These are phyloP conservation scores for Thraustotheca clavata DNA, from an alignment of 352 stramenopile species.

Conservation along the genomic window DNA sequence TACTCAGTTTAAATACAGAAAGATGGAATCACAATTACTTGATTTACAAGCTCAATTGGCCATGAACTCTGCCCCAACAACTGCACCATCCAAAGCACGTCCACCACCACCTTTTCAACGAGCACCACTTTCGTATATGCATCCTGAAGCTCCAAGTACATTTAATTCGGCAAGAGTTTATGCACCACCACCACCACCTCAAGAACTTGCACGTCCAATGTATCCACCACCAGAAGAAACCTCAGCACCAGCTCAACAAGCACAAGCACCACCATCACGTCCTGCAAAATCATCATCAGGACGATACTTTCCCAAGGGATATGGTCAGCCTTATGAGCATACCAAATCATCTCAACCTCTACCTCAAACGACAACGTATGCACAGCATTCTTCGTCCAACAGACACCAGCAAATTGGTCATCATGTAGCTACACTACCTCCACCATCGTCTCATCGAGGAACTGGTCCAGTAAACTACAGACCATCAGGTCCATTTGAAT, in stretches of 20 bases:
- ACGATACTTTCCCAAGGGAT: slow-evolving; percentile 2
- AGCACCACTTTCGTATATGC: background rate
- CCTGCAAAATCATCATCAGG: background rate
- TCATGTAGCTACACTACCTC: background rate
- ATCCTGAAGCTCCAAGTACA: background rate
- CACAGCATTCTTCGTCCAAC: background rate
- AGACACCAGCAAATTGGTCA: background rate
- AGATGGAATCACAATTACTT: slow-evolving; percentile 14
- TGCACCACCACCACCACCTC: background rate
- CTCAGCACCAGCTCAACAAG: background rate
- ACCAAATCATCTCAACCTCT: background rate
- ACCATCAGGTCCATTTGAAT: background rate
- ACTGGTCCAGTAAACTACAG: background rate
- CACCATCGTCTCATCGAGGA: background rate
- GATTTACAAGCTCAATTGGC: slow-evolving; percentile 9
- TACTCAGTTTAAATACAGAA: slow-evolving; percentile 20
- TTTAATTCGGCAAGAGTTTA: background rate
- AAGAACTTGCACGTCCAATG: background rate
- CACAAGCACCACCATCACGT: background rate
- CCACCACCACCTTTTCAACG: too few relatives aligned
- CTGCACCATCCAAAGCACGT: background rate
- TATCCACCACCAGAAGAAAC: background rate
- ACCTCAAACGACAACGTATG: background rate
- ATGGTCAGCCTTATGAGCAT: background rate
- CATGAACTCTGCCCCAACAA: background rate